Conservation (phyloP, 192 early-diverging fungal genomes). For the Physocladia obscura region DNA sequence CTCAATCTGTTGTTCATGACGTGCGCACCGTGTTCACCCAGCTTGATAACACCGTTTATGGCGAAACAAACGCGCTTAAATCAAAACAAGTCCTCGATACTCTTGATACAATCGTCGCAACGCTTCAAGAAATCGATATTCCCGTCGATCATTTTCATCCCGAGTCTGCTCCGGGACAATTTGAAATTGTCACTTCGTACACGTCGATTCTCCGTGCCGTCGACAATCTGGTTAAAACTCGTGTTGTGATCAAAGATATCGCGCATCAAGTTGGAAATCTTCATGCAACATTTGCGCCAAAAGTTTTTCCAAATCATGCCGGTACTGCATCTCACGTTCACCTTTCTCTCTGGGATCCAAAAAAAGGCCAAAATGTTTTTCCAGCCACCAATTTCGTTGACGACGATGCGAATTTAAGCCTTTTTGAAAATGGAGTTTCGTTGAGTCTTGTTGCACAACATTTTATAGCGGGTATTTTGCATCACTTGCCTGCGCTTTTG, state of each 20-base stretch:
- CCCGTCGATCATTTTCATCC: conserved; percentile 1
- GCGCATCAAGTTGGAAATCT: neutral
- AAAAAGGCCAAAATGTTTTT: neutral
- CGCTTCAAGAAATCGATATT: neutral
- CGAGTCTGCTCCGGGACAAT: neutral
- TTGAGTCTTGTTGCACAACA: neutral
- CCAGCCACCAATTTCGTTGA: neutral
- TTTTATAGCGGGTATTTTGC: conserved; percentile 3
- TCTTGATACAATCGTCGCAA: neutral
- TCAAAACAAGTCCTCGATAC: neutral
- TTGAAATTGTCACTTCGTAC: conserved; percentile 5
- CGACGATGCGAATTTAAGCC: neutral
- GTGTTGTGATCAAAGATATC: neutral
- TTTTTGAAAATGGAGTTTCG: no score
- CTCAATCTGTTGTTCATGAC: neutral
- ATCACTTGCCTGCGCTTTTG: conserved; percentile 3
- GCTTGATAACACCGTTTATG: neutral
- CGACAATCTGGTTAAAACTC: neutral
- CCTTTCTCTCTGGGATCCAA: neutral
- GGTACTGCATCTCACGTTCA: conserved; percentile 5
- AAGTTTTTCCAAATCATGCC: neutral
- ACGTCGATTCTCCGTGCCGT: neutral
- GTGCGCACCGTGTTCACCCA: no score
- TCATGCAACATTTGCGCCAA: conserved; percentile 4
- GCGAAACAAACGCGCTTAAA: neutral